phyloP scores from a whole-genome alignment of 106 monocot species.

The Acanthochlamys bracteata region DNA sequence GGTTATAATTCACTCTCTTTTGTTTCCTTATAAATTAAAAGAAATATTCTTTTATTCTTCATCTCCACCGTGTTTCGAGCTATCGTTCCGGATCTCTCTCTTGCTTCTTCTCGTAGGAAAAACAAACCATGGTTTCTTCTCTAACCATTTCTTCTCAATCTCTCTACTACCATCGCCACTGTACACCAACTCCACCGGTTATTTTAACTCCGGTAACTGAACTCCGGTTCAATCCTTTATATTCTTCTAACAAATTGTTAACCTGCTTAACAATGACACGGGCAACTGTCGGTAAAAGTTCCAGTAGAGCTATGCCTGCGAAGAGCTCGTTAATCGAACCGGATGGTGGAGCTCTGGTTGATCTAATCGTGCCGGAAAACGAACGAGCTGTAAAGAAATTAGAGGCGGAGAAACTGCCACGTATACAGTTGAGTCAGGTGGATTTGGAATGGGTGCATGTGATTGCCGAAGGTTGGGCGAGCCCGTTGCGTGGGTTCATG shows the following conservation, averaged over 20 bases:
- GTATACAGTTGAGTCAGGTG: slow-evolving; percentile 36
- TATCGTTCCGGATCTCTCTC: not conserved
- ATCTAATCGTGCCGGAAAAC: slow-evolving; percentile 46
- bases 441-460: slow-evolving; percentile 94
- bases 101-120: not conserved
- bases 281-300: not conserved
- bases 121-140: slow-evolving; percentile 2
- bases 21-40: too few relatives aligned
- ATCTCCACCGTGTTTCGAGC: not conserved
- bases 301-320: not conserved
- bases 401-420: slow-evolving; percentile 52
- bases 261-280: not conserved
- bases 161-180: not conserved
- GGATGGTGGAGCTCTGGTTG: slow-evolving; percentile 75
- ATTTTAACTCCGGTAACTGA: not conserved
- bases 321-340: slow-evolving; percentile 85
- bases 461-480: slow-evolving; percentile 96
- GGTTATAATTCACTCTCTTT: too few relatives aligned
- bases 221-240: not conserved
- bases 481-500: slow-evolving; percentile 92
- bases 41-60: too few relatives aligned
- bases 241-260: not conserved
- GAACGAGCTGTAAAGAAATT: slow-evolving; percentile 27
- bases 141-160: slow-evolving; percentile 8
- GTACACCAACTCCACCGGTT: not conserved